Conservation (phyloP, 805 yeast species). For the Candida parachauliodes region DNA sequence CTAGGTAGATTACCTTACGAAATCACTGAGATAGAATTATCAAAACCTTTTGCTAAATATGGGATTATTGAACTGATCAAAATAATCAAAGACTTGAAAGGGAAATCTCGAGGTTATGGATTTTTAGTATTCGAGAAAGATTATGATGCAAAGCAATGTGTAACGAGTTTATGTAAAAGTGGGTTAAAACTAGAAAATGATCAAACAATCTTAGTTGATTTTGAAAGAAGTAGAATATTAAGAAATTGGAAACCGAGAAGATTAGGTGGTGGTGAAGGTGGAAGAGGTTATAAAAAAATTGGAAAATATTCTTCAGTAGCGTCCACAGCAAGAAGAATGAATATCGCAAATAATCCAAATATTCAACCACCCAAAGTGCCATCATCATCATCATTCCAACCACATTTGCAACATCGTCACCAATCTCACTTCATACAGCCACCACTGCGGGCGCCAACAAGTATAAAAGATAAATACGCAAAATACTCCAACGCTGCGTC, state of each 20-base stretch:
- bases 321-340: conserved; percentile 26
- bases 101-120: conserved; percentile 76
- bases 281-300: conserved; percentile 57
- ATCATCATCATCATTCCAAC: not conserved
- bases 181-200: conserved; percentile 39
- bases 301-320: conserved; percentile 30
- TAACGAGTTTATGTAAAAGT: conserved; percentile 49
- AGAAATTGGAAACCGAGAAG: conserved; percentile 70
- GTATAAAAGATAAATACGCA: conserved; percentile 20
- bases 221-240: conserved; percentile 64
- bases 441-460: conserved; percentile 3
- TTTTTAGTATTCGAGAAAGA: conserved; percentile 68
- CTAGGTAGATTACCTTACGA: conserved; percentile 67
- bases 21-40: conserved; percentile 65
- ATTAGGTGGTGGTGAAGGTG: conserved; percentile 93
- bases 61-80: conserved; percentile 65
- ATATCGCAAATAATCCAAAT: conserved; percentile 14
- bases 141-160: conserved; percentile 58
- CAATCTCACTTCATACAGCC: too few species aligned
- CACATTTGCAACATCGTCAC: conserved; percentile 41
- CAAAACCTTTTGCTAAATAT: conserved; percentile 54
- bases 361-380: conserved; percentile 15
- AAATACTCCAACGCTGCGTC: conserved; percentile 12
- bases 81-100: conserved; percentile 32
- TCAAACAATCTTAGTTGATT: conserved; percentile 62